Evolutionary conservation across 2,329 filamentous ascomycete genomes (phyloP), one percentile per base, ranked within the genome.

Genomic region (Blumeria graminis): DNA sequence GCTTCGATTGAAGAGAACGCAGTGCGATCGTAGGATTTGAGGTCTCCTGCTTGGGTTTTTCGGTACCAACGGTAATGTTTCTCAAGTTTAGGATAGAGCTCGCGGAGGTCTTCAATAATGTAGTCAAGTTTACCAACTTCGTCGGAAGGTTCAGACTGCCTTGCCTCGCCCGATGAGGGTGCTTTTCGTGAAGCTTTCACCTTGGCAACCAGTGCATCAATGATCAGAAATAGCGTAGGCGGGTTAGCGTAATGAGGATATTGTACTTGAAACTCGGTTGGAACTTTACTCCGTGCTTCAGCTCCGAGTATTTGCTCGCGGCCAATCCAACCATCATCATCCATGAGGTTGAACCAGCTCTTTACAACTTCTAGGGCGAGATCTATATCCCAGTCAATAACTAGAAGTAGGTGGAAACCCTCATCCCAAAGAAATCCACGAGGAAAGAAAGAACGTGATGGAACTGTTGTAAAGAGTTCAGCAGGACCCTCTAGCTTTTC

Each of bases 241-340:
- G 92, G 92, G 68, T 98, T 98, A 55, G 92, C 92, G 65, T 95
- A 95, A 68, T 96, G 89, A 28, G 92, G 90, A 66, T 96, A 96
- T 66, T 96, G 92, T 13, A 88, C 78, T 64, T 94, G 89, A 68
- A 98, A 98, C 69, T 96, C 89, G 4, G 75, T 69, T 0, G 92
- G 92, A 1, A 98, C 92, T 70, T 95, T 96, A 75, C 84, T 94
- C 60, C 90, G 81, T 51, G 92, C 92, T 71, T 98, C 92, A 1
- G 77, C 70, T 1, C 92, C 92, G 1, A 98, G 77, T 58, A 98
- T 96, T 70, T 95, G 89, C 71, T 98, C 92, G 55, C 92, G 83
- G 3, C 82, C 86, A 66, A 98, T 96, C 92, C 92, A 98, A 56
- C 92, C 92, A 67, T 96, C 88, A 14, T 92, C 84, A 62, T 98